Evolutionary conservation across 495 filamentous ascomycete genomes (phyloP).

Genomic region (Lophiostoma macrostomum): DNA sequence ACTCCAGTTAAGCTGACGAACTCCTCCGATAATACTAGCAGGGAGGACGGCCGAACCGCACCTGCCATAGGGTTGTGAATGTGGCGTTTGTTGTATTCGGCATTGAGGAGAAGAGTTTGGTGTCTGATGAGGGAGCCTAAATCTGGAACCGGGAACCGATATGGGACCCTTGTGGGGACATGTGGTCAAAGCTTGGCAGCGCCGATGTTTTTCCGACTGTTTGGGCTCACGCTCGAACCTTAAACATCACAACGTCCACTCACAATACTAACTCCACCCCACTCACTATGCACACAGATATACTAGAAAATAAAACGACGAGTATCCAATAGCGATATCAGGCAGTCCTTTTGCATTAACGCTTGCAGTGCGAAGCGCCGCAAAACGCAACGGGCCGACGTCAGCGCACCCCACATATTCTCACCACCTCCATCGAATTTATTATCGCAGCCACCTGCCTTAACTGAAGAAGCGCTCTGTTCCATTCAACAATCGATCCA

Average conservation of each 20-base stretch:
- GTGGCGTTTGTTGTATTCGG: too few species aligned
- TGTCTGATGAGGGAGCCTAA: too few species aligned
- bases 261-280: slow-evolving; percentile 7
- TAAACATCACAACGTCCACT: neutral
- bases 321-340: slow-evolving; percentile 8
- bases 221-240: neutral
- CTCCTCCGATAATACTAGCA: too few species aligned
- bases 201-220: slow-evolving; percentile 4
- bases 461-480: slow-evolving; percentile 10
- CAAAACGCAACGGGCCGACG: slow-evolving; percentile 11
- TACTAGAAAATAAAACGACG: slow-evolving; percentile 14
- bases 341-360: slow-evolving; percentile 6
- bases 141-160: too few species aligned
- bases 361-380: slow-evolving; percentile 16
- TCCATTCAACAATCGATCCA: slow-evolving; percentile 7
- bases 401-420: slow-evolving; percentile 2
- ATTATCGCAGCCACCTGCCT: slow-evolving; percentile 6
- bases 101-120: too few species aligned
- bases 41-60: too few species aligned
- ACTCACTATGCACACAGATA: slow-evolving; percentile 4
- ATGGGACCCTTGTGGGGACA: too few species aligned
- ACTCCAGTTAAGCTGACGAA: too few species aligned
- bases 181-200: too few species aligned
- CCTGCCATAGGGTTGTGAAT: too few species aligned
- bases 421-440: slow-evolving; percentile 1